Base-by-base conservation (phyloP, 2,329 filamentous ascomycete genomes). In the Monosporascus sp. region DNA sequence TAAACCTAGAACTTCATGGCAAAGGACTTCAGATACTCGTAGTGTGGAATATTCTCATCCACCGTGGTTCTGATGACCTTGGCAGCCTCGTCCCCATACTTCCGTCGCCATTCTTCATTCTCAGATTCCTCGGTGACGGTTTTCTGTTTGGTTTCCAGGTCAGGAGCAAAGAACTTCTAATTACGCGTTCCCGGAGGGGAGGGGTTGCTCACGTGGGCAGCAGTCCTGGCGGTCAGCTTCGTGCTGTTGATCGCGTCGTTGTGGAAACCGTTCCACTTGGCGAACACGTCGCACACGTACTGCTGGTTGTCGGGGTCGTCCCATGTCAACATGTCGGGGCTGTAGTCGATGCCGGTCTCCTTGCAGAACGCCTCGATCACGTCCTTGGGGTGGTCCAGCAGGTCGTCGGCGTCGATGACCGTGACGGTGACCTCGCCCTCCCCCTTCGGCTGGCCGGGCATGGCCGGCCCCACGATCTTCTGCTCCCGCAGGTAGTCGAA, bases 191-290 rank as follows among this genome's bases (percentile, higher is more conserved):
- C 41, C 18, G 18, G 34, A 53, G 24, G n/a, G 49, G 47, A 51
- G 55, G 34, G 18, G 36, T 5, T 50, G 70, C 79, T 70, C 71
- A 85, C 82, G 68, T 82, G 77, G 25, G 83, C 80, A 59, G 85
- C 79, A 46, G 78, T 76, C 65, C 89, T 79, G 2, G 89, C 83
- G 67, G 86, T 86, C 64, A 99, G 74, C 56, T 84, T 85, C 38
- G 80, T 86, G 66, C 89, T 96, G 60, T 88, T 78, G 62, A 97
- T 89, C 15, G 91, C 94, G 75, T 97, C 94, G 61, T 97, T 89
- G 70, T 97, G 94, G 74, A 96, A 97, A 11, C 94, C 94, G 61
- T 85, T 88, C 94, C 94, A 97, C 76, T 99, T 97, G 73, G 92
- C 90, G 73, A 97, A 97, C 18, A 85, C 85, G 57, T 83, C 79